Percentiles rank a stretch among this genome's conserved stretches.
Conservation (phyloP, 2,329 filamentous ascomycete genomes). For the Colletotrichum navitas region DNA sequence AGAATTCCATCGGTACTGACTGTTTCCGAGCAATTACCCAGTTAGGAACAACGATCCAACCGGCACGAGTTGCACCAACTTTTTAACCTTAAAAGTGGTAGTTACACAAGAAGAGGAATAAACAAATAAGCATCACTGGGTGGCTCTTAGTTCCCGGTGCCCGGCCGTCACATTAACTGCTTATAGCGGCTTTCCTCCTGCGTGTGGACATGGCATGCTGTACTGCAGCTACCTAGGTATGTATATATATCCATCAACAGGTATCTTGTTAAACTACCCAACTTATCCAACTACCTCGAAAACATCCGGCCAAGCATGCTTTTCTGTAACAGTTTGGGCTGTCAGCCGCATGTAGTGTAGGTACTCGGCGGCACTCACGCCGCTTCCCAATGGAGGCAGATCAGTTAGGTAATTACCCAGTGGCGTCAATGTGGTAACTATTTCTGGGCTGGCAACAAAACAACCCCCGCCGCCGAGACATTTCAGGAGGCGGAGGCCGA, state of each 20-base stretch:
- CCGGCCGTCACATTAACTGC: neutral
- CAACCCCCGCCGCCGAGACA: constrained; percentile 6
- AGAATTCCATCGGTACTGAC: neutral
- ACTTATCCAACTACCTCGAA: no score
- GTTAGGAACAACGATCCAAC: neutral
- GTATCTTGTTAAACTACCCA: no score
- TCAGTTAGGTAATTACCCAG: neutral
- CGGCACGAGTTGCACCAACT: constrained; percentile 24
- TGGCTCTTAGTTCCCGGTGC: neutral
- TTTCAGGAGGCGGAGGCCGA: constrained; percentile 2
- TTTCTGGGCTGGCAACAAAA: constrained; percentile 8
- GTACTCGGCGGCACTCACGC: neutral
- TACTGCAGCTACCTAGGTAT: neutral
- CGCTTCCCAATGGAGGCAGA: neutral
- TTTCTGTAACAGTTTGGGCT: neutral
- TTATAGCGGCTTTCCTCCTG: constrained; percentile 6
- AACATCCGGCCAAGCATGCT: neutral
- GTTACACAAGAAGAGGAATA: neutral
- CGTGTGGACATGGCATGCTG: neutral
- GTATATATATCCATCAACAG: neutral
- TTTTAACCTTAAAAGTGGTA: constrained; percentile 25
- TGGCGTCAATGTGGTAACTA: neutral
- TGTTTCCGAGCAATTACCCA: neutral
- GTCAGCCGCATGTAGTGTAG: neutral
- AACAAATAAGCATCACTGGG: neutral